phyloP scores from a whole-genome alignment of 208 protist species.

The Willaertia magna region DNA sequence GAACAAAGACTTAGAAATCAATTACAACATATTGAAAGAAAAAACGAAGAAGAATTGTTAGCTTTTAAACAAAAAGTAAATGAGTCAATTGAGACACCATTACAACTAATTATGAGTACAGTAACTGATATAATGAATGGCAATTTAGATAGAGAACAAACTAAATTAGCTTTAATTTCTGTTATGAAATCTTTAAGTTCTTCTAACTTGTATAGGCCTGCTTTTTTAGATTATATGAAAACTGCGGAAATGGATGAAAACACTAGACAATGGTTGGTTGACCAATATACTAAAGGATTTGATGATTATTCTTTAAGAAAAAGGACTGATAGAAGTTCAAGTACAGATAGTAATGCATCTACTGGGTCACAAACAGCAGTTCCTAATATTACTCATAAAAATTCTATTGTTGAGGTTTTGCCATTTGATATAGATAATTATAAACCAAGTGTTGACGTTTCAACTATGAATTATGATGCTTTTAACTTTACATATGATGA shows the following conservation, averaged over 20 bases:
- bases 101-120: neutral
- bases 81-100: neutral
- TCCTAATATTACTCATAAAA: neutral
- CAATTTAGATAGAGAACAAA: neutral
- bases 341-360: neutral
- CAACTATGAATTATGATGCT: neutral
- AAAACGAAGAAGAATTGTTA: neutral
- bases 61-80: neutral
- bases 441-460: neutral
- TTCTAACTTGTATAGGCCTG: neutral
- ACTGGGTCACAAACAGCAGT: too few relatives aligned
- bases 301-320: neutral
- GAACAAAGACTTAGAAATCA: neutral
- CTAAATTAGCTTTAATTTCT: neutral
- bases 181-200: conserved; percentile 2
- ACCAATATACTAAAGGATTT: neutral
- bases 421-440: neutral
- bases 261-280: neutral
- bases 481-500: neutral
- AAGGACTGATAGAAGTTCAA: neutral
- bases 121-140: neutral
- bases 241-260: neutral
- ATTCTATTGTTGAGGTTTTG: neutral
- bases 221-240: neutral
- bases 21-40: neutral